A percentile compares a stretch with the other conserved stretches of the same genome.
phyloP scores from a whole-genome alignment of 1,284 basidiomycete species.

The Cutaneotrichosporon sp. region DNA sequence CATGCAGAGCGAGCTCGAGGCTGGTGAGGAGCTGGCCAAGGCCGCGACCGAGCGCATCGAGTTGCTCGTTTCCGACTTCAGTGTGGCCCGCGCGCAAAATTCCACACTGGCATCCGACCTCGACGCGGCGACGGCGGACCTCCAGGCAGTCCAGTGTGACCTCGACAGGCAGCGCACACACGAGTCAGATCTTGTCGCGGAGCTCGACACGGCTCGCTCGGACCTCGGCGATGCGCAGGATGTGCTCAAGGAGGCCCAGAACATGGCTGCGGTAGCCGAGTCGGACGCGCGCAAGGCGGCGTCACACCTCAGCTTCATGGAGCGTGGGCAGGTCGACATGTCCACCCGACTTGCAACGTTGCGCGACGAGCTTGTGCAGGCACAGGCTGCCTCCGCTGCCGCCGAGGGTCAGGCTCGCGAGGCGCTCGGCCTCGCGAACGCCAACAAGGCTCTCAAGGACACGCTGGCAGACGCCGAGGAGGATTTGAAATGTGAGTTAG shows the following conservation, averaged over 20 bases:
- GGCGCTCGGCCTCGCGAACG: constrained; percentile 26
- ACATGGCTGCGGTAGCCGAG: background rate
- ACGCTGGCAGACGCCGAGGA: constrained; percentile 27
- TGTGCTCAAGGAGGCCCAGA: background rate
- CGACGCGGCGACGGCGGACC: constrained; percentile 1
- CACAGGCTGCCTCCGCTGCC: background rate
- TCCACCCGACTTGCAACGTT: constrained; percentile 11
- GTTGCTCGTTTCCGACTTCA: constrained; percentile 5
- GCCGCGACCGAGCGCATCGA: background rate
- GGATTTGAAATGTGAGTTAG: constrained; percentile 17
- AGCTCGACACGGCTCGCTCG: background rate
- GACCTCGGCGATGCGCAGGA: constrained; percentile 3
- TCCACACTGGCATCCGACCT: constrained; percentile 1
- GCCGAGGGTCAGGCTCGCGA: constrained; percentile 10
- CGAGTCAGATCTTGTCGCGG: background rate
- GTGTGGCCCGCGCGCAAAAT: background rate
- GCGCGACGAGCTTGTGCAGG: constrained; percentile 13
- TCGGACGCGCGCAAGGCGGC: constrained; percentile 11
- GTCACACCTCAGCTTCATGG: constrained; percentile 15
- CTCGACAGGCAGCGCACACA: constrained; percentile 1
- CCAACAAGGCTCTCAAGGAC: constrained; percentile 34
- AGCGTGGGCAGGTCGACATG: constrained; percentile 20
- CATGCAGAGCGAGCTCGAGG: constrained; percentile 11
- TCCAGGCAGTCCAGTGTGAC: background rate
- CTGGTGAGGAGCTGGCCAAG: background rate